These are phyloP conservation scores for Perkinsela sp. DNA, from an alignment of 208 protist species.

Conservation along the genomic window DNA sequence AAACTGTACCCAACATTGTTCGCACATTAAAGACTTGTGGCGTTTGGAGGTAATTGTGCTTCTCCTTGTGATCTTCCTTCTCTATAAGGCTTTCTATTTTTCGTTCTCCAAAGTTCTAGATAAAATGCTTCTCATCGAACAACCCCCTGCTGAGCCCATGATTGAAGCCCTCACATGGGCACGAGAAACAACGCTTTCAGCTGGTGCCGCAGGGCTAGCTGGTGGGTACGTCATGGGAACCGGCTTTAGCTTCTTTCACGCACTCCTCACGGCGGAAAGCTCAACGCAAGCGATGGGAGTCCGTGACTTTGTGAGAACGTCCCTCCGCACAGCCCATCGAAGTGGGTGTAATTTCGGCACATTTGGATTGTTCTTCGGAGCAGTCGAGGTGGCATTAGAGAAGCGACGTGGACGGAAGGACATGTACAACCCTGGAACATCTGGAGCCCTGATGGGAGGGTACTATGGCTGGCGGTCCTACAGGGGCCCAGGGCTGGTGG, in stretches of 20 bases:
- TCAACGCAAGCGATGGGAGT: constrained; percentile 52
- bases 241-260: constrained; percentile 49
- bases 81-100: neutral
- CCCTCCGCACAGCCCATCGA: constrained; percentile 18
- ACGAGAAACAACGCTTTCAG: constrained; percentile 23
- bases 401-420: constrained; percentile 61
- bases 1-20: neutral
- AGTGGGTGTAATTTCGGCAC: constrained; percentile 36
- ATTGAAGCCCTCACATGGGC: constrained; percentile 23
- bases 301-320: constrained; percentile 47
- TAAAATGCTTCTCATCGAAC: constrained; percentile 18
- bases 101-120: neutral
- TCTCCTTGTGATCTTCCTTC: too few relatives aligned
- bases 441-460: constrained; percentile 29
- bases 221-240: constrained; percentile 58
- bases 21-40: too few relatives aligned
- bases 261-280: constrained; percentile 48
- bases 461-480: constrained; percentile 46
- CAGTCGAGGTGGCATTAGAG: constrained; percentile 54
- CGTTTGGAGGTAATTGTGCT: too few relatives aligned
- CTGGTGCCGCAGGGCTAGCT: constrained; percentile 18
- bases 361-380: constrained; percentile 59
- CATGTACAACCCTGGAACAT: constrained; percentile 33
- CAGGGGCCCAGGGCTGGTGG: constrained; percentile 30
- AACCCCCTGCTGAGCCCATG: constrained; percentile 19